phyloP scores from a whole-genome alignment of 2,329 filamentous ascomycete species.

The Pezicula neosporulosa region DNA sequence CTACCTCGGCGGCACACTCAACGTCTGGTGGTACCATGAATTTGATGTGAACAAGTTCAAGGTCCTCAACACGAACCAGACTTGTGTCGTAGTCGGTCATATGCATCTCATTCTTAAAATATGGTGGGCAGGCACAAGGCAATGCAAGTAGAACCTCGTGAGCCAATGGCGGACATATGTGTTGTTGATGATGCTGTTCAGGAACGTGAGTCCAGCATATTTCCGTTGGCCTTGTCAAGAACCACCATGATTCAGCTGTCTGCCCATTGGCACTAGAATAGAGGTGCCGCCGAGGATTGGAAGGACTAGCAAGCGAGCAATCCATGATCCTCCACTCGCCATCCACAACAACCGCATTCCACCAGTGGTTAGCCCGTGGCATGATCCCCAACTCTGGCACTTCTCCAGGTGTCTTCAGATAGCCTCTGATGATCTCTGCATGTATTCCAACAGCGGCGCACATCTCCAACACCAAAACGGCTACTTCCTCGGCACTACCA shows the following conservation, averaged over 20 bases:
- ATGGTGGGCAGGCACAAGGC: constrained; percentile 81
- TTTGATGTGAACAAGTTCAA: constrained; percentile 90
- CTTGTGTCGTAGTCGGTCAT: constrained; percentile 92
- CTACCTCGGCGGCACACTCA: constrained; percentile 89
- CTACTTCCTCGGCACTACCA: constrained; percentile 86
- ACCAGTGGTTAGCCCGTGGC: constrained; percentile 93
- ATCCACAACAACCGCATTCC: constrained; percentile 92
- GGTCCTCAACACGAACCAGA: constrained; percentile 77
- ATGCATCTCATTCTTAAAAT: constrained; percentile 77
- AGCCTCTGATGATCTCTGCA: constrained; percentile 83
- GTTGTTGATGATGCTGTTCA: constrained; percentile 82
- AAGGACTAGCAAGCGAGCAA: constrained; percentile 86
- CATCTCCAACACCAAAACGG: constrained; percentile 87
- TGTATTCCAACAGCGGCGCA: constrained; percentile 84
- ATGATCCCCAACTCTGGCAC: constrained; percentile 74
- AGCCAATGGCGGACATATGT: constrained; percentile 84
- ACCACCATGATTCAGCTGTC: constrained; percentile 85
- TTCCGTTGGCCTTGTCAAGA: constrained; percentile 83
- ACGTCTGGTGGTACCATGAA: constrained; percentile 86
- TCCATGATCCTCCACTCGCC: constrained; percentile 97
- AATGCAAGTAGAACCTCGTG: constrained; percentile 83
- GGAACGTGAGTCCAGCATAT: constrained; percentile 96
- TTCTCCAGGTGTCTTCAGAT: constrained; percentile 87
- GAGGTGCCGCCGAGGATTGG: constrained; percentile 72
- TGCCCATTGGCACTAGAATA: constrained; percentile 73